Base-by-base conservation (phyloP, 352 stramenopile genomes). In the Phytophthora sojae region DNA sequence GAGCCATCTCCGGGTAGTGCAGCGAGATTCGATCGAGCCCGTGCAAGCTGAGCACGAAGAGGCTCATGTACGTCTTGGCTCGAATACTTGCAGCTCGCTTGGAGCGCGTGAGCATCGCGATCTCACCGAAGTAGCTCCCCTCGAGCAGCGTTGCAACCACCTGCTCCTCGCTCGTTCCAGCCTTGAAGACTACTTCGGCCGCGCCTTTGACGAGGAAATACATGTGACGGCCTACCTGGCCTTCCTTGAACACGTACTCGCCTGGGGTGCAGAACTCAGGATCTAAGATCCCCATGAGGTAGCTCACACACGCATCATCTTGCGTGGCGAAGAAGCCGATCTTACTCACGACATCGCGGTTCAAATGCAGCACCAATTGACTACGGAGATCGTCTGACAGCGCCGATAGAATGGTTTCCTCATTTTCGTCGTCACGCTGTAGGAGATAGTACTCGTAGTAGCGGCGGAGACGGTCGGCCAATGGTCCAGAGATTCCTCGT, bases 401-500 rank as follows among this genome's bases (percentile, higher is more conserved):
- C 5, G 85, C 77, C 0, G 66, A 73, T n/a, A 95, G 57, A 52
- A 95, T 92, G 32, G 72, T 77, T 56, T 92, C 81, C 64, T 93
- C 87, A 52, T 92, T 82, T 30, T 91, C 82, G 37, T 92, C 82
- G 47, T 95, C 86, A 3, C 84, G 78, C 71, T 94, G 84, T 3
- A 83, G 60, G 8, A 95, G 73, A 56, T 92, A 95, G 35, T 94
- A 95, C 45, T 94, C 86, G 54, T 93, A 95, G 71, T 95, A 95
- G 1, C 86, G 83, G 2, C 86, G 76, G 51, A 95, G 68, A 8
- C 88, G 76, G 4, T 79, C 67, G 1, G 68, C 72, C 1, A 95
- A 67, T 7, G 85, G 80, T 44, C 83, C 85, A 2, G 88, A 79
- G 32, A 95, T 84, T 9, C 61, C 60, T 11, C 86, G 75, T 44